phyloP scores from a whole-genome alignment of 352 stramenopile genomes.

The Globisporangium splendens region DNA sequence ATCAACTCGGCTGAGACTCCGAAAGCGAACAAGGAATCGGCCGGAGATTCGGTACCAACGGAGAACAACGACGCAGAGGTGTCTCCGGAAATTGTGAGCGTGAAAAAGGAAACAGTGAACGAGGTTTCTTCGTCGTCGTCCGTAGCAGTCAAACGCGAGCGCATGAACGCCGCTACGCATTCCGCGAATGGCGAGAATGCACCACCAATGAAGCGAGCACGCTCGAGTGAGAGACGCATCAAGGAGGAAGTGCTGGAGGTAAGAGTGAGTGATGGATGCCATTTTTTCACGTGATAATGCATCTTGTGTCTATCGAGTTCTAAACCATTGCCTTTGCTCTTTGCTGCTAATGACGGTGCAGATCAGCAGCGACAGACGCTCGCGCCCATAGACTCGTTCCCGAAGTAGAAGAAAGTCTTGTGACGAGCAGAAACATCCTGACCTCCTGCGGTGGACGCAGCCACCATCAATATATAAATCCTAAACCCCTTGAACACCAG shows the following conservation, averaged over 20 bases:
- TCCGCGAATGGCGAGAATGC: conserved; percentile 15
- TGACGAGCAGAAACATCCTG: no score
- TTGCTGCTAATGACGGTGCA: neutral
- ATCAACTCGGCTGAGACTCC: conserved; percentile 15
- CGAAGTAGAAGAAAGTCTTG: neutral
- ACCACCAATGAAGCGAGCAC: conserved; percentile 30
- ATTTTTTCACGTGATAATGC: neutral
- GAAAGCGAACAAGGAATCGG: conserved; percentile 6
- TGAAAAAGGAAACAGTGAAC: conserved; percentile 18
- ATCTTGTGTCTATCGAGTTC: neutral
- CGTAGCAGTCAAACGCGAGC: conserved; percentile 25
- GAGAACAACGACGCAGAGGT: neutral
- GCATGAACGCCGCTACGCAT: conserved; percentile 13
- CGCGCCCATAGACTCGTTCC: conserved; percentile 5
- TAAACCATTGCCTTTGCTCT: neutral
- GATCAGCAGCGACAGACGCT: conserved; percentile 1
- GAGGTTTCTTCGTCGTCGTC: neutral
- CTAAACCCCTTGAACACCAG: no score
- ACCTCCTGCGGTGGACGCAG: no score
- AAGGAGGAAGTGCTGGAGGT: conserved; percentile 29
- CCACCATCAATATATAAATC: no score
- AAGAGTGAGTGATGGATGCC: neutral
- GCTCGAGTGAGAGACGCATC: conserved; percentile 17
- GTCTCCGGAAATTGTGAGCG: neutral
- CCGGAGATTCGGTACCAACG: neutral